A percentile compares a stretch with the other conserved stretches of the same genome.
Evolutionary conservation across 129 eudicot species (phyloP).

Genomic region (carrot (Daucus carota)): DNA sequence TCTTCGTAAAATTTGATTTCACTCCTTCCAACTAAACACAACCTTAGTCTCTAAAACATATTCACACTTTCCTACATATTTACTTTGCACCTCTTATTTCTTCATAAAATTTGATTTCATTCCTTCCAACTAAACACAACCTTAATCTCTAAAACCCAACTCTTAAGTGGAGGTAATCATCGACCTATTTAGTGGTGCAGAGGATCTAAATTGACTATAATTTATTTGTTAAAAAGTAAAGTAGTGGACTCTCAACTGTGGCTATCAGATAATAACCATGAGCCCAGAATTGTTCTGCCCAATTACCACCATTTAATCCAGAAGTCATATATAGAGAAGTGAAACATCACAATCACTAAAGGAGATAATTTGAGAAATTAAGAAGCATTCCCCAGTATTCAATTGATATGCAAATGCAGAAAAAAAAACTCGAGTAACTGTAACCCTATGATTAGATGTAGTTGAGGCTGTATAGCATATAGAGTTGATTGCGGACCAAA

Average conservation of each 20-base stretch:
- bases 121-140: neutral
- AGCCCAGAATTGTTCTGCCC: neutral
- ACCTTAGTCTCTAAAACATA: neutral
- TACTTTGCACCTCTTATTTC: neutral
- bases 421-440: neutral
- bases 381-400: neutral
- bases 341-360: neutral
- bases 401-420: neutral
- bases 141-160: neutral
- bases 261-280: neutral
- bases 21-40: neutral
- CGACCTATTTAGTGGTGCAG: neutral
- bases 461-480: neutral
- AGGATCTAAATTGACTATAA: neutral
- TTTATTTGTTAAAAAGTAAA: neutral
- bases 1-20: neutral
- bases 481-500: neutral
- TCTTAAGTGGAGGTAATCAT: neutral
- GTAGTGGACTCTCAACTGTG: neutral
- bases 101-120: neutral
- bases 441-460: neutral
- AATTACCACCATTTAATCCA: neutral
- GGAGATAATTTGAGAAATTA: no score
- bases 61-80: neutral
- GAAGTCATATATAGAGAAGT: neutral